A percentile compares a stretch with the other conserved stretches of the same genome.
These are phyloP conservation scores for Ceratocystis huliohia DNA, from an alignment of 2,329 filamentous ascomycete genomes.

Conservation along the genomic window DNA sequence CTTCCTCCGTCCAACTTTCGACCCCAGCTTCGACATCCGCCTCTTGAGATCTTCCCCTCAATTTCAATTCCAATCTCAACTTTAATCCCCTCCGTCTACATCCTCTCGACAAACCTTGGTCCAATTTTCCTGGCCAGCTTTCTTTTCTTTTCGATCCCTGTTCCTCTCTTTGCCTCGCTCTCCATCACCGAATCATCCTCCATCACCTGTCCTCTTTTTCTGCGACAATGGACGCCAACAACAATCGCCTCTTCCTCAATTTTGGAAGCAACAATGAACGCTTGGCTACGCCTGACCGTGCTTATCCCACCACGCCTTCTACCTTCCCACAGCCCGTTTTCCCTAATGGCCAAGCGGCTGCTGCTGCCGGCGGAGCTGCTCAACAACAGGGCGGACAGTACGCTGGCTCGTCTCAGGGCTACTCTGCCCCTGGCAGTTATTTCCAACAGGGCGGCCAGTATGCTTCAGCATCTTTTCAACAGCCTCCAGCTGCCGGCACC, in stretches of 20 bases:
- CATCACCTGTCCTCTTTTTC: not conserved
- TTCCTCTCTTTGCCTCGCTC: not conserved
- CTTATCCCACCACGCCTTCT: constrained; percentile 80
- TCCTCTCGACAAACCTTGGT: constrained; percentile 4
- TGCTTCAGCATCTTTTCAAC: constrained; percentile 26
- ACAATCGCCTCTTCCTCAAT: constrained; percentile 54
- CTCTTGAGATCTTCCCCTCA: not conserved
- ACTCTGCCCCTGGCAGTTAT: constrained; percentile 28
- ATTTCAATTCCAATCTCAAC: not conserved
- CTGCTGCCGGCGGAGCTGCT: constrained; percentile 20
- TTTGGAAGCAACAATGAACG: constrained; percentile 54
- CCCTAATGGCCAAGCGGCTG: constrained; percentile 32
- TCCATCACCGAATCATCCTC: not conserved
- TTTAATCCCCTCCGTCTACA: not conserved
- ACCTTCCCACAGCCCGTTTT: constrained; percentile 89
- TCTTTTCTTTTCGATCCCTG: not conserved
- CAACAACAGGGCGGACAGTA: constrained; percentile 27
- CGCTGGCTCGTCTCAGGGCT: constrained; percentile 27
- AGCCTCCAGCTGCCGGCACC: constrained; percentile 30
- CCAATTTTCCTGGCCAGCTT: not conserved
- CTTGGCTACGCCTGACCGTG: constrained; percentile 47
- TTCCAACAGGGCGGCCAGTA: constrained; percentile 37
- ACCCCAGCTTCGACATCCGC: constrained; percentile 3
- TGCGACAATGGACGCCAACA: constrained; percentile 42
- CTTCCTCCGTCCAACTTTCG: not conserved